Conservation (phyloP, 2,329 filamentous ascomycete species). For the Colletotrichum sublineola region DNA sequence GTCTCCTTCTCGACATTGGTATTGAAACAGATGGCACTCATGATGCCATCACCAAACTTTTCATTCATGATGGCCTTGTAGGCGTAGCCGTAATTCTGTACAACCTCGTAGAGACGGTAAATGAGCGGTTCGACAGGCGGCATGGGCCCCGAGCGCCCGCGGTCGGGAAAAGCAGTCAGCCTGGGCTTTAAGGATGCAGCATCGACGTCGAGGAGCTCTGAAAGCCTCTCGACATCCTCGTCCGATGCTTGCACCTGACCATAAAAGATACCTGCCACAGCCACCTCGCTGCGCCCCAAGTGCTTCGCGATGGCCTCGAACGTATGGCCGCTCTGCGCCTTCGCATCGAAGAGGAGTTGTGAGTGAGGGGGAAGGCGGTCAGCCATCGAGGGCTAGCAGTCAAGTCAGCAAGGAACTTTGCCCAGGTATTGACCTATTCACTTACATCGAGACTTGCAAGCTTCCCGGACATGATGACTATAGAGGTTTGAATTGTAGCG, state of each 20-base stretch:
- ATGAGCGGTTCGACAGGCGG: slow-evolving; percentile 88
- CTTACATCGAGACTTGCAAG: slow-evolving; percentile 56
- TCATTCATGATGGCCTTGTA: slow-evolving; percentile 97
- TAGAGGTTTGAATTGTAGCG: not conserved
- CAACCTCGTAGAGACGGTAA: slow-evolving; percentile 92
- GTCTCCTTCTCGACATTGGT: slow-evolving; percentile 95
- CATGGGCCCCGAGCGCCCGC: slow-evolving; percentile 84
- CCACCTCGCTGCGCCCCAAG: slow-evolving; percentile 84
- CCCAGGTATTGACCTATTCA: not conserved
- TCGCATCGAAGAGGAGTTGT: slow-evolving; percentile 82
- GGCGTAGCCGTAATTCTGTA: slow-evolving; percentile 96
- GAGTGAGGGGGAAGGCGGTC: slow-evolving; percentile 79
- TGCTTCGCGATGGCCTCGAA: slow-evolving; percentile 83
- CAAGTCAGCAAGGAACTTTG: slow-evolving; percentile 34
- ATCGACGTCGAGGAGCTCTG: slow-evolving; percentile 73
- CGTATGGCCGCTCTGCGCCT: slow-evolving; percentile 79
- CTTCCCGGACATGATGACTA: slow-evolving; percentile 10
- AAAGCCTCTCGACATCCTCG: slow-evolving; percentile 76
- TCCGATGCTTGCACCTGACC: slow-evolving; percentile 82
- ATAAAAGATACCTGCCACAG: slow-evolving; percentile 90
- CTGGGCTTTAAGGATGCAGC: slow-evolving; percentile 69
- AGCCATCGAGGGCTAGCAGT: slow-evolving; percentile 70
- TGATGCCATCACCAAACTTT: slow-evolving; percentile 94
- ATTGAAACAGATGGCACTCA: slow-evolving; percentile 94
- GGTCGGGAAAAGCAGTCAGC: slow-evolving; percentile 81